Base-by-base conservation (phyloP, 106 monocot genomes). In the Vanilla planifolia region DNA sequence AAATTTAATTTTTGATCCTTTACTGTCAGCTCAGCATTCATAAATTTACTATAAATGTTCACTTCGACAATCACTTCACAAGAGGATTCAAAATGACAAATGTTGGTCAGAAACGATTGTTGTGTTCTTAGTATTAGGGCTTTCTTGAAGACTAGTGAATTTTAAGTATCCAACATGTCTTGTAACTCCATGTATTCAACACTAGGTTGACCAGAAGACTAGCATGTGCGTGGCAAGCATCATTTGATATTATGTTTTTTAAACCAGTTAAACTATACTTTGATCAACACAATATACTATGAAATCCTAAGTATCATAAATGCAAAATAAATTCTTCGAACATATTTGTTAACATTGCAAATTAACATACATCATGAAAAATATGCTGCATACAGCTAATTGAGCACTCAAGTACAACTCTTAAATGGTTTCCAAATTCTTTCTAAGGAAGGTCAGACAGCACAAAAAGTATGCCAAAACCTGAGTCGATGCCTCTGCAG, bases 401-500 rank as follows among this genome's bases (percentile, higher is more conserved):
- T n/a, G n/a, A n/a, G 37, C 37, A 6, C 37, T 37, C 37, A 37
- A 37, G 10, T 37, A 37, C 10, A 37, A 37, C 5, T 37, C n/a
- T n/a, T n/a, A n/a, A n/a, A n/a, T n/a, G n/a, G n/a, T n/a, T n/a
- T n/a, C n/a, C 19, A 47, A 26, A 22, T 50, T 50, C 50, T 24
- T 37, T 50, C 24, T 50, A 50, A 10, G 10, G 50, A 8, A 5
- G 25, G 5, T 10, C 10, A 37, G 10, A 10, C 37, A 6, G 0
- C 5, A 37, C 5, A 37, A 37, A 10, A 50, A 25, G 50, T 25
- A 8, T 25, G 30, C 2, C 27, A 15, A 62, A 8, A 76, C 80
- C 60, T 67, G 71, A 44, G 23, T 33, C 32, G 63, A 39, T 50
- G 60, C 46, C 27, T 52, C 59, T n/a, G 33, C 22, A 11, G 29